Evolutionary conservation across 177 flowering plant genomes (phyloP), one percentile per base, ranked within the genome.

Genomic region (Telopea speciosissima): DNA sequence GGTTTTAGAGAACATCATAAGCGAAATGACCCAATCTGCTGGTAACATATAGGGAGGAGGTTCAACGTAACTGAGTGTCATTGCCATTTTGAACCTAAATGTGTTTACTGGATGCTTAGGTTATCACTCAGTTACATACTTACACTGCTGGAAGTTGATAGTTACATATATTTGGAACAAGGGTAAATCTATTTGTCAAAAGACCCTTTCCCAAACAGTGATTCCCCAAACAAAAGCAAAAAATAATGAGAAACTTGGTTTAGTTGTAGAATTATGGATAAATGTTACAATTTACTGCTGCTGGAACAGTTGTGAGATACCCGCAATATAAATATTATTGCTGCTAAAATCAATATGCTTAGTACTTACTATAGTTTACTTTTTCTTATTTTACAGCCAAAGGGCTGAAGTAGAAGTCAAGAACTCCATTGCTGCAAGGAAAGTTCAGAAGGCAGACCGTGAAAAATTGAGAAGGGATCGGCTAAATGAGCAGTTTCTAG

Each of bases 361-460:
- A 0, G 54, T 49, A 12, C 54, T 49, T 49, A 49, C 7, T 12
- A 49, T 11, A 49, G 54, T 10, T 24, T 6, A 1, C 40, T 8
- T 42, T n/a, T 40, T 69, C 22, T 65, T 22, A 33, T 63, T 72
- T 22, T 40, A 45, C 74, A 83, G 84, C 49, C 80, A 76, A 70
- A 81, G 80, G 81, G 26, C 68, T 44, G 91, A 88, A 73, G 76
- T 66, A 72, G 92, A 83, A 76, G 72, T 62, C 12, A 85, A 85
- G 76, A 89, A 92, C 65, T 76, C 88, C n/a, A 40, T 78, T 44
- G 81, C 76, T 68, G 90, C 90, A 24, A 87, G 93, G 66, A 91
- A 91, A 81, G 88, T 91, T 80, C 97, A 93, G 78, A 93, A 93
- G 80, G 97, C 97, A 13, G 97, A 89, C 80, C 92, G 98, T 66